phyloP scores from a whole-genome alignment of 192 early-diverging fungal genomes.

The Linnemannia hyalina region DNA sequence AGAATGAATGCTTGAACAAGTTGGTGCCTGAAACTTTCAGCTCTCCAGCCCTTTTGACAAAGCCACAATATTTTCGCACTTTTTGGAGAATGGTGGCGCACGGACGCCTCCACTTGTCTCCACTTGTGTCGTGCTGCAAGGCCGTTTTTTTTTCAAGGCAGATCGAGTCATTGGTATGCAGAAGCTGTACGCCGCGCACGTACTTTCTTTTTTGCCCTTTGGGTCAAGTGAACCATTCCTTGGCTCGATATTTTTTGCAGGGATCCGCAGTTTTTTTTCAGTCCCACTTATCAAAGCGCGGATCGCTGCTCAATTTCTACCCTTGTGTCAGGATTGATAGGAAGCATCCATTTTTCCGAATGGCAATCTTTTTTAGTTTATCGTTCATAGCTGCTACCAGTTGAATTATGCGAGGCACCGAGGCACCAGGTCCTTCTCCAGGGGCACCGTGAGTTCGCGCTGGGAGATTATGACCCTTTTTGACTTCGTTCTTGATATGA shows the following conservation, averaged over 20 bases:
- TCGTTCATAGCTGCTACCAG: too few species aligned
- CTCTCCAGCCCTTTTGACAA: neutral
- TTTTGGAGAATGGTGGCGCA: neutral
- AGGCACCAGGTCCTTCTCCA: neutral
- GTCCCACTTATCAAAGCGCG: neutral
- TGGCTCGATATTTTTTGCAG: neutral
- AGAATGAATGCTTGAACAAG: neutral
- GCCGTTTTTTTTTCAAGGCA: neutral
- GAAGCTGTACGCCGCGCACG: neutral
- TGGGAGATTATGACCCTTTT: neutral
- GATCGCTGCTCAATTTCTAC: neutral
- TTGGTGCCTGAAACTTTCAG: slow-evolving; percentile 1
- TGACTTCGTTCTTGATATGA: neutral
- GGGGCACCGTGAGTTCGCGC: neutral
- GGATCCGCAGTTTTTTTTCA: neutral
- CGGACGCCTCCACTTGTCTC: neutral
- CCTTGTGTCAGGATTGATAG: too few species aligned
- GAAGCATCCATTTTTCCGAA: too few species aligned
- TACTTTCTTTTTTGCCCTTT: neutral
- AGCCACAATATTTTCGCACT: neutral
- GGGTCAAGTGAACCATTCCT: neutral
- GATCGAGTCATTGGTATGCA: neutral
- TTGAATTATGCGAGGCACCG: too few species aligned
- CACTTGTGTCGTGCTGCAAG: neutral
- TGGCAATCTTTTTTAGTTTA: too few species aligned